A percentile compares a stretch with the other conserved stretches of the same genome.
phyloP scores from a whole-genome alignment of 139 green algal species.

The Chlorella sorokiniana region DNA sequence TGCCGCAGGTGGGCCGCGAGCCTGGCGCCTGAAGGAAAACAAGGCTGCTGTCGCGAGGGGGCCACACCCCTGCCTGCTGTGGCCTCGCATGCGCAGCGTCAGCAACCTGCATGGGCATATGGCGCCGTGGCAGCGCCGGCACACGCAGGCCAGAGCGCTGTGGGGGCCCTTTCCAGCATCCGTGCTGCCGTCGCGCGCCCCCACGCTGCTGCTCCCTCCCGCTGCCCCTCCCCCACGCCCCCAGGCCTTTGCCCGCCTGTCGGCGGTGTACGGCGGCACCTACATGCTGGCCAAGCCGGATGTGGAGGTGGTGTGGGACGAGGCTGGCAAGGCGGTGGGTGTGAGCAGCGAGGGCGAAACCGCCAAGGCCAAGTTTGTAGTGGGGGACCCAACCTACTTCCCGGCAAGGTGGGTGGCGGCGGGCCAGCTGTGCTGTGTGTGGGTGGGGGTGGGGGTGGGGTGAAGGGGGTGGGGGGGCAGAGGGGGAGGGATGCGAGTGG shows the following conservation, averaged over 20 bases:
- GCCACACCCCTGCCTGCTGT: too few relatives aligned
- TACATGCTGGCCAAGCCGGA: conserved; percentile 98
- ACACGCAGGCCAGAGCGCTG: too few relatives aligned
- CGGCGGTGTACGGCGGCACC: conserved; percentile 96
- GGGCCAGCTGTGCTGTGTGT: not conserved
- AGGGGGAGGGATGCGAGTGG: not conserved
- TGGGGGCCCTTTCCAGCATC: too few relatives aligned
- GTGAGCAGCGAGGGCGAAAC: conserved; percentile 88
- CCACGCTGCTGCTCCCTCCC: not conserved
- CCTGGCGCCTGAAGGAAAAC: too few relatives aligned
- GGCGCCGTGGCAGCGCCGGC: too few relatives aligned
- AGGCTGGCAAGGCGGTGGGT: conserved; percentile 77
- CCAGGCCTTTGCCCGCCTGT: conserved; percentile 95
- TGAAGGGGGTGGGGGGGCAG: not conserved
- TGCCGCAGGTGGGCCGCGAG: conserved; percentile 78
- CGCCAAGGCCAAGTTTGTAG: conserved; percentile 89
- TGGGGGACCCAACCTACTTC: conserved; percentile 95
- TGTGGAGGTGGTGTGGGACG: conserved; percentile 84
- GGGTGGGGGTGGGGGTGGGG: conserved; percentile 29
- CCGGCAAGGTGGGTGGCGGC: conserved; percentile 52
- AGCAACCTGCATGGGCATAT: too few relatives aligned
- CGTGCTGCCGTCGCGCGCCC: too few relatives aligned
- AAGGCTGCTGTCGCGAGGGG: too few relatives aligned
- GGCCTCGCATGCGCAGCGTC: too few relatives aligned
- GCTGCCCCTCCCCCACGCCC: not conserved